Percentiles rank a stretch among this genome's conserved stretches.
These are phyloP conservation scores for Zygnema circumcarinatum DNA, from an alignment of 139 green algal species.

Conservation along the genomic window DNA sequence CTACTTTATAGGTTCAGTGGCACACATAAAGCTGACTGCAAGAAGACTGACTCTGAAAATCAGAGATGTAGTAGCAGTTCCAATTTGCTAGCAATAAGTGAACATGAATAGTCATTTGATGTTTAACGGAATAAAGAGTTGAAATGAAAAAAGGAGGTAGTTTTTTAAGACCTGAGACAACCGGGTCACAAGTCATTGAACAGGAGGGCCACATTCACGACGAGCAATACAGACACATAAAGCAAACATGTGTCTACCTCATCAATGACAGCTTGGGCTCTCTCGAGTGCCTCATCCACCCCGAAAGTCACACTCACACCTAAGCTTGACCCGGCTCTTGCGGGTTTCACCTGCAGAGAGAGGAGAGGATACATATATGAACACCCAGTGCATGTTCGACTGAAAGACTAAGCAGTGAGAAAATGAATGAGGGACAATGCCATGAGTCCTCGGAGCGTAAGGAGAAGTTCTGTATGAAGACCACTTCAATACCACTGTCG, in stretches of 20 bases:
- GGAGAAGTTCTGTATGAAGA: no score
- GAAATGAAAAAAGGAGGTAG: no score
- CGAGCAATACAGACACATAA: no score
- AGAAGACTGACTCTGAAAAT: not conserved
- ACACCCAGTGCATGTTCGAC: not conserved
- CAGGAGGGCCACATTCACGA: no score
- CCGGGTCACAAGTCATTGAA: no score
- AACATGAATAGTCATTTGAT: slow-evolving; percentile 3
- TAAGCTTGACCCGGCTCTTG: slow-evolving; percentile 54
- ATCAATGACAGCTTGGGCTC: slow-evolving; percentile 16
- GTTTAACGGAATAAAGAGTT: no score
- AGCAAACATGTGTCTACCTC: slow-evolving; percentile 34
- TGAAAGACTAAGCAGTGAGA: no score
- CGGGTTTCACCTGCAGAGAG: slow-evolving; percentile 62
- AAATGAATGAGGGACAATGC: no score
- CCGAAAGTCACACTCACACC: slow-evolving; percentile 57
- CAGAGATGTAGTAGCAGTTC: not conserved
- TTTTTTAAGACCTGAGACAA: no score
- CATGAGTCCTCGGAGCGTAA: no score
- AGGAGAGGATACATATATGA: not conserved
- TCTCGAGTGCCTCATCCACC: slow-evolving; percentile 12
- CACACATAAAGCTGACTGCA: not conserved
- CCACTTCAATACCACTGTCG: no score
- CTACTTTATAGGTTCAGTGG: not conserved
- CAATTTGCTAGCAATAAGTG: not conserved